Percentiles rank a stretch among this genome's conserved stretches.
phyloP scores from a whole-genome alignment of 345 rosid genomes.

The Salix brachista region DNA sequence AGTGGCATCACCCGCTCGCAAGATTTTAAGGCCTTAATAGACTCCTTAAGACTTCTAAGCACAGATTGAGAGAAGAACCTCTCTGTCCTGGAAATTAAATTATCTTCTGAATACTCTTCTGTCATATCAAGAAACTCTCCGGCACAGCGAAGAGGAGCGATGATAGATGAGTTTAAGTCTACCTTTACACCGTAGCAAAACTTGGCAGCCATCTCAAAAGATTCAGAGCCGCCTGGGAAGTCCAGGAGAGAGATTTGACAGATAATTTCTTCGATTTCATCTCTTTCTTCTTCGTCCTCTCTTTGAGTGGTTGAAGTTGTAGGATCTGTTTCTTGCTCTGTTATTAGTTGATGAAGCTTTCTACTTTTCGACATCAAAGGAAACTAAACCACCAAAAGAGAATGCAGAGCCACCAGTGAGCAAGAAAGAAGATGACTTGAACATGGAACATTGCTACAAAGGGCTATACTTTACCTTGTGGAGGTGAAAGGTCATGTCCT shows the following conservation, averaged over 20 bases:
- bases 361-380: constrained; percentile 88
- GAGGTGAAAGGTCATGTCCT: constrained; percentile 88
- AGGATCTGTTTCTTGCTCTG: constrained; percentile 59
- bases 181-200: constrained; percentile 91
- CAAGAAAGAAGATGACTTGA: not conserved
- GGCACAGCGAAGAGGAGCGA: constrained; percentile 82
- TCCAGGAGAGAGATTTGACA: constrained; percentile 55
- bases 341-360: constrained; percentile 66
- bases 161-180: constrained; percentile 61
- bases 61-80: constrained; percentile 62
- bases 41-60: constrained; percentile 62
- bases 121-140: constrained; percentile 87
- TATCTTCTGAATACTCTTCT: constrained; percentile 73
- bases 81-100: constrained; percentile 67
- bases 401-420: not conserved
- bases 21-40: constrained; percentile 69
- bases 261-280: constrained; percentile 27
- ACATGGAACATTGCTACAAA: not conserved
- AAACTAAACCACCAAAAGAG: constrained; percentile 45
- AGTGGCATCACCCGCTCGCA: constrained; percentile 53
- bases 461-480: constrained; percentile 55
- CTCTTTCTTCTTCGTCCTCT: constrained; percentile 19
- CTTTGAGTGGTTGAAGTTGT: constrained; percentile 7
- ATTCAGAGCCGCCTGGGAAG: constrained; percentile 87
- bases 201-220: constrained; percentile 84